Conservation (phyloP, 768 basidiomycete genomes). For the Tulasnella sp. region DNA sequence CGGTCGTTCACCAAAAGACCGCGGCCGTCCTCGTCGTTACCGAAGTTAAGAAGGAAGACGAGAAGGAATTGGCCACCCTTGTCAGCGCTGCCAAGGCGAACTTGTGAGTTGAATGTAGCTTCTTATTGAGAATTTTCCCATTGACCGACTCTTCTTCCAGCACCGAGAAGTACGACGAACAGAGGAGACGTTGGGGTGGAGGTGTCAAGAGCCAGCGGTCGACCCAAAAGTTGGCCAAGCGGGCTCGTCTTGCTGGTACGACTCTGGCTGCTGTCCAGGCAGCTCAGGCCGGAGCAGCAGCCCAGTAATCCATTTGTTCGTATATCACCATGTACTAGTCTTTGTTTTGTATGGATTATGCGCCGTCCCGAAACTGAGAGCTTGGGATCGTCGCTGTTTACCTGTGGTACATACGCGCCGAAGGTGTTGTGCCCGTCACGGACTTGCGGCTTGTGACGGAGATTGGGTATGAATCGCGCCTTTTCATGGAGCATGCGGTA, state of each 20-base stretch:
- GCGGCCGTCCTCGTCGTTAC: constrained; percentile 85
- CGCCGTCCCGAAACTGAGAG: not conserved
- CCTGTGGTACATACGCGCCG: not conserved
- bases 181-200: constrained; percentile 91
- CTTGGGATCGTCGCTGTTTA: not conserved
- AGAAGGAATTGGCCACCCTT: constrained; percentile 86
- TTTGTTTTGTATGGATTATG: constrained; percentile 22
- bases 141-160: constrained; percentile 40
- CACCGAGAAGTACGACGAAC: constrained; percentile 90
- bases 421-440: not conserved
- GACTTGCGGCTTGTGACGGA: not conserved
- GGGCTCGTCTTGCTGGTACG: constrained; percentile 86
- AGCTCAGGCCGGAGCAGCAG: constrained; percentile 34
- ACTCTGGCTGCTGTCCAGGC: constrained; percentile 49
- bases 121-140: not conserved
- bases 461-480: not conserved
- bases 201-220: constrained; percentile 94
- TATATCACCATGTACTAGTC: not conserved
- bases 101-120: constrained; percentile 62
- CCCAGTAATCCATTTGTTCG: not conserved
- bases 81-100: constrained; percentile 94
- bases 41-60: constrained; percentile 93
- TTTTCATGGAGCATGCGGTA: not conserved
- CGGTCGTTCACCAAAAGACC: constrained; percentile 98
- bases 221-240: constrained; percentile 86